Evolutionary conservation across 2,329 filamentous ascomycete species (phyloP), one percentile per base, ranked within the genome.

Genomic region (Nannizzia gypsea): DNA sequence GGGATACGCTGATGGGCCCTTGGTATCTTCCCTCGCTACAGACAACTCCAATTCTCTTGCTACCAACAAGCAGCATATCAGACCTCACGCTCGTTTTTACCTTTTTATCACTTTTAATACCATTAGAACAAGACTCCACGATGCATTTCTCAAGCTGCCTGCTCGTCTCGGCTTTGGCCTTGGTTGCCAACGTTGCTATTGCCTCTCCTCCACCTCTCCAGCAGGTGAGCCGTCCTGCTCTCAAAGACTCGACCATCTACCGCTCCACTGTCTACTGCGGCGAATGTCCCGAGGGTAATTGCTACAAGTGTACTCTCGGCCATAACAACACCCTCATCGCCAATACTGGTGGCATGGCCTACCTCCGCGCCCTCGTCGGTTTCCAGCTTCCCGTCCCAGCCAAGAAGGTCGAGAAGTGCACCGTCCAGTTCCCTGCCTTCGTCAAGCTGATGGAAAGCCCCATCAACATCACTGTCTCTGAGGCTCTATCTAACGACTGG

Each of bases 361-460:
- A 42, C 26, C 15, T 58, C 24, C 36, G 28, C 26, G 17, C 42
- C 20, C 40, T 58, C 8, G 57, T 58, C 15, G 57, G 57, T 13
- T 58, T 50, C 57, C 38, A 58, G 15, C 57, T 58, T 22, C 42
- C 57, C 6, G 44, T 48, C 15, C 57, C 57, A 22, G 40, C 38
- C n/a, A 42, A 40, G 20, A 48, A 46, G 20, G 57, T 58, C 24
- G 50, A 31, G 42, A 36, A 50, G 17, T 58, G 57, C 40, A 58
- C 57, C 26, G 57, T 58, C 24, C 57, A 58, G 57, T 58, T 58
- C 57, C 57, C 57, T 17, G 57, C 57, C 8, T 58, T 58, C 24
- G 46, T 24, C 28, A 36, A 50, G 22, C 17, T 9, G 24, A 15
- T 34, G 11, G n/a, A 40, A 24, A 9, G 22, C 4, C 15, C 57